Evolutionary conservation across 2,329 filamentous ascomycete genomes (phyloP).

Genomic region (Raffaelea ambrosiae): DNA sequence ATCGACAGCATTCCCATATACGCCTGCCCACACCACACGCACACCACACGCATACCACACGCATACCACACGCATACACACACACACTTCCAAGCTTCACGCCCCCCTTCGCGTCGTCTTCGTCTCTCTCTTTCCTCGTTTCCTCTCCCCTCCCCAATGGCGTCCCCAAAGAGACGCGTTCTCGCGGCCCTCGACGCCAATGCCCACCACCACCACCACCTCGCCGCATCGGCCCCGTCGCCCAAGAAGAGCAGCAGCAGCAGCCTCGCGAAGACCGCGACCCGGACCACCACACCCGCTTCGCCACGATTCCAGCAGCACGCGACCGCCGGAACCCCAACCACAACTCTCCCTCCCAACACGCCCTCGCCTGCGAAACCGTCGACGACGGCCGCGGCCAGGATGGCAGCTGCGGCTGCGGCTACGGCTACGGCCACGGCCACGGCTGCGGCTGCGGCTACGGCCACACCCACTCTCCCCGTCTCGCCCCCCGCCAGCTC

Average conservation of each 20-base stretch:
- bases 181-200: conserved; percentile 39
- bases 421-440: not conserved
- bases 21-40: too few relatives aligned
- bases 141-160: conserved; percentile 3
- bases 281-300: not conserved
- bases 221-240: conserved; percentile 7
- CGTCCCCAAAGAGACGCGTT: conserved; percentile 38
- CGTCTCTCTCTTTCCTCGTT: not conserved
- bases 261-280: not conserved
- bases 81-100: not conserved
- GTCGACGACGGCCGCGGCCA: not conserved
- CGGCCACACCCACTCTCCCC: not conserved
- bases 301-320: not conserved
- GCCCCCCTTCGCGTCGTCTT: not conserved
- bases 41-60: too few relatives aligned
- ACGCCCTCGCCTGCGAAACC: not conserved
- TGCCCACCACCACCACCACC: conserved; percentile 20
- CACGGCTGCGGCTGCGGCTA: not conserved
- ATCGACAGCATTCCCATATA: too few relatives aligned
- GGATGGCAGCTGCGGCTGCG: not conserved
- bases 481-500: conserved; percentile 1
- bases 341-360: not conserved
- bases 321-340: not conserved
- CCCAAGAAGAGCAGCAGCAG: not conserved
- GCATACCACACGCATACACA: not conserved